Conservation (phyloP, 495 filamentous ascomycete species). For the Lepidopterella palustris region DNA sequence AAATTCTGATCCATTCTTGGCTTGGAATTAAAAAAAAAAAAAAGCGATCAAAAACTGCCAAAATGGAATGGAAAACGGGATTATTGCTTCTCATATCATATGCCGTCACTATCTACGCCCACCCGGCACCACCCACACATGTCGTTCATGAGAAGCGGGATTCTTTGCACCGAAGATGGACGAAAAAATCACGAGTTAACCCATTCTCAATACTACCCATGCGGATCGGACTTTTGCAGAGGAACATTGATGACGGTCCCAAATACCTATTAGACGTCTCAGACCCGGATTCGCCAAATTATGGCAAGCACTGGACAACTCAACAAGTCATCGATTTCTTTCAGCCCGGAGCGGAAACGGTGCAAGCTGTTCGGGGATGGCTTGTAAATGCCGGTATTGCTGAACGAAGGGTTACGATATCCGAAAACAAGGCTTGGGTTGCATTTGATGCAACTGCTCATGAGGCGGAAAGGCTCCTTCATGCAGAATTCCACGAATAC, state of each 20-base stretch:
- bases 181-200: neutral
- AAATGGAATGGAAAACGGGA: neutral
- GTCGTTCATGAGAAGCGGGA: constrained; percentile 11
- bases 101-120: neutral
- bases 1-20: no score
- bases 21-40: no score
- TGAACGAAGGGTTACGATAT: constrained; percentile 11
- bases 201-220: neutral
- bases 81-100: neutral
- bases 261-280: constrained; percentile 19
- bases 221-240: constrained; percentile 11
- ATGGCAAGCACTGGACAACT: constrained; percentile 23
- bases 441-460: constrained; percentile 19
- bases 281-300: constrained; percentile 20
- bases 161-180: constrained; percentile 3
- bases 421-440: constrained; percentile 26
- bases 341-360: constrained; percentile 8
- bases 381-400: constrained; percentile 5
- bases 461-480: constrained; percentile 15
- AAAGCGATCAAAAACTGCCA: no score
- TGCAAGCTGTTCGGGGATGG: constrained; percentile 15
- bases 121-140: neutral
- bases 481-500: constrained; percentile 18
- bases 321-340: constrained; percentile 18
- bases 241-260: constrained; percentile 11